These are phyloP conservation scores for Neolecta irregularis DNA, from an alignment of 1,139 yeast species.

Conservation along the genomic window DNA sequence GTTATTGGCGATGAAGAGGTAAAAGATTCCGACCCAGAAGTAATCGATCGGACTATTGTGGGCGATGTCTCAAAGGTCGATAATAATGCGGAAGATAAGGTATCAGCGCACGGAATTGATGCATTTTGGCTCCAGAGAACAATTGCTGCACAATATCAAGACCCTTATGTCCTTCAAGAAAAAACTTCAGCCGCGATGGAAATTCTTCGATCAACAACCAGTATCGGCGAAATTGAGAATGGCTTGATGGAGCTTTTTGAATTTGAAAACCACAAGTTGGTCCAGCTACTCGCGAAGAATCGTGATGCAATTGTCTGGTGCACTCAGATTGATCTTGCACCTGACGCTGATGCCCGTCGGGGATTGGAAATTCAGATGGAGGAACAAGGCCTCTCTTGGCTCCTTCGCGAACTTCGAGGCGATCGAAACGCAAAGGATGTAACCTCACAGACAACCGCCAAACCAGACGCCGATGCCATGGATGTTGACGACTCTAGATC, in stretches of 20 bases:
- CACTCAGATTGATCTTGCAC: conserved; percentile 30
- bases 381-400: conserved; percentile 23
- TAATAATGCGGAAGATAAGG: conserved; percentile 14
- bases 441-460: conserved; percentile 1
- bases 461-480: conserved; percentile 13
- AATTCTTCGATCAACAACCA: conserved; percentile 25
- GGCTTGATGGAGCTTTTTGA: conserved; percentile 38
- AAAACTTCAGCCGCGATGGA: conserved; percentile 23
- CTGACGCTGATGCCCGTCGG: conserved; percentile 25
- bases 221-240: conserved; percentile 35
- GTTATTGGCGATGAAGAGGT: conserved; percentile 23
- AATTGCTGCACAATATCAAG: conserved; percentile 27
- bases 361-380: conserved; percentile 24
- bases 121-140: conserved; percentile 37
- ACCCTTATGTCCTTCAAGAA: conserved; percentile 27
- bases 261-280: conserved; percentile 34
- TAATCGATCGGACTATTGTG: conserved; percentile 3
- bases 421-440: conserved; percentile 9
- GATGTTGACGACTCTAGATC: conserved; percentile 15
- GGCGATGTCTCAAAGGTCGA: conserved; percentile 7
- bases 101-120: conserved; percentile 29
- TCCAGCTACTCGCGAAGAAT: conserved; percentile 37
- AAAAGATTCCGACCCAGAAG: conserved; percentile 20
- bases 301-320: conserved; percentile 42
- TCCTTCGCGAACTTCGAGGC: conserved; percentile 22